Evolutionary conservation across 441 rosid species (phyloP).

Genomic region (Erodium chrysanthum): DNA sequence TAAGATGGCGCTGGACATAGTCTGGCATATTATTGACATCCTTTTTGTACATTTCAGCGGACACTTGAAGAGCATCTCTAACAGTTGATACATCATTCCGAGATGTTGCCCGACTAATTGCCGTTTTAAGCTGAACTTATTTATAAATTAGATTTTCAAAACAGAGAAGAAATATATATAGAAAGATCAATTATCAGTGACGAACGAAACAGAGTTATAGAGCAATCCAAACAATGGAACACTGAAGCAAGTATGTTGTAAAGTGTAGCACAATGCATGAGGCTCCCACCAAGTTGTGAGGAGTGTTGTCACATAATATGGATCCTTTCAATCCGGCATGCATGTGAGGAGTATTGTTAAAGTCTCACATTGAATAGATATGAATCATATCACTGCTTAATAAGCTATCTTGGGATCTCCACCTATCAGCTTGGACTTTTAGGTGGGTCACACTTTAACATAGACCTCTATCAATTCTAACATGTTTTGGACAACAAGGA

Average conservation of each 20-base stretch:
- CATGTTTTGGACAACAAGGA: neutral
- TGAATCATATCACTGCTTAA: neutral
- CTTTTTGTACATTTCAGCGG: conserved; percentile 91
- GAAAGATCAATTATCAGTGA: conserved; percentile 9
- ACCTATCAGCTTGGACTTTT: neutral
- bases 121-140: conserved; percentile 73
- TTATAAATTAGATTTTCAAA: conserved; percentile 1
- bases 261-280: neutral
- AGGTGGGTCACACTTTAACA: neutral
- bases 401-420: neutral
- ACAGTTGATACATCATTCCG: conserved; percentile 80
- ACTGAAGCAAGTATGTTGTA: neutral
- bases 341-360: neutral
- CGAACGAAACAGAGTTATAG: conserved; percentile 10
- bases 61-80: conserved; percentile 92
- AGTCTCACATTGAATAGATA: neutral
- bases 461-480: neutral
- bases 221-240: neutral
- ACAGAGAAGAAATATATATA: neutral
- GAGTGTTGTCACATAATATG: neutral
- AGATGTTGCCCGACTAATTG: conserved; percentile 83
- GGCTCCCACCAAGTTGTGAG: neutral
- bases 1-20: conserved; percentile 89
- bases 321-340: neutral
- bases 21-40: conserved; percentile 83